Evolutionary conservation across 495 filamentous ascomycete genomes (phyloP).

Genomic region (Daldinia concentrica): DNA sequence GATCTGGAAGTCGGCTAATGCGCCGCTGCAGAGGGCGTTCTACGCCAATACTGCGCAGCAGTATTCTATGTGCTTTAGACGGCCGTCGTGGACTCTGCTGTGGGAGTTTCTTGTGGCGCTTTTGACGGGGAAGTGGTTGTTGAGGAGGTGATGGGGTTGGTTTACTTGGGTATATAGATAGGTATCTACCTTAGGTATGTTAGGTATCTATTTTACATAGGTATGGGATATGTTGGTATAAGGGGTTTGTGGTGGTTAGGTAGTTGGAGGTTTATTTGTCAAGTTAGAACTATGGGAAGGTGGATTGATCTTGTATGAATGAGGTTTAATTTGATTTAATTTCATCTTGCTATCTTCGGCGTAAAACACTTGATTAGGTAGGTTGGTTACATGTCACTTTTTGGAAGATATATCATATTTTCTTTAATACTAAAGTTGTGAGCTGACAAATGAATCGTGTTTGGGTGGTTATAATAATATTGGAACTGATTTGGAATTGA

Average conservation of each 20-base stretch:
- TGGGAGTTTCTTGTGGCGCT: constrained; percentile 5
- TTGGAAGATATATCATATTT: neutral
- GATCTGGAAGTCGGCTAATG: constrained; percentile 26
- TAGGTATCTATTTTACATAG: too few relatives aligned
- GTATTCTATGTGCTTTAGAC: neutral
- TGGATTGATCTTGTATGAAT: too few relatives aligned
- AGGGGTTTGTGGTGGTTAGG: too few relatives aligned
- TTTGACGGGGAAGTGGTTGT: neutral
- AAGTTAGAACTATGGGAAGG: too few relatives aligned
- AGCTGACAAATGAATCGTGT: neutral
- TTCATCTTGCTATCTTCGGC: neutral
- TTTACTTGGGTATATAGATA: too few relatives aligned
- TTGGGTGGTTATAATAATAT: neutral
- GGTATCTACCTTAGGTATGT: too few relatives aligned
- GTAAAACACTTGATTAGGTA: neutral
- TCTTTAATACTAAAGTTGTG: neutral
- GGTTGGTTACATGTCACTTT: neutral
- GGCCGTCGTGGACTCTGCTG: constrained; percentile 19
- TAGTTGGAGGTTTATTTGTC: too few relatives aligned
- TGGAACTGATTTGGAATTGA: neutral
- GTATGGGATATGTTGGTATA: too few relatives aligned
- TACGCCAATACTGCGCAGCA: constrained; percentile 1
- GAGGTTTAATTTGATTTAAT: neutral
- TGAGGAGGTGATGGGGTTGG: too few relatives aligned
- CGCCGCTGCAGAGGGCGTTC: constrained; percentile 15